These are phyloP conservation scores for Skeletonema grethae DNA, from an alignment of 108 stramenopile species.

Conservation along the genomic window DNA sequence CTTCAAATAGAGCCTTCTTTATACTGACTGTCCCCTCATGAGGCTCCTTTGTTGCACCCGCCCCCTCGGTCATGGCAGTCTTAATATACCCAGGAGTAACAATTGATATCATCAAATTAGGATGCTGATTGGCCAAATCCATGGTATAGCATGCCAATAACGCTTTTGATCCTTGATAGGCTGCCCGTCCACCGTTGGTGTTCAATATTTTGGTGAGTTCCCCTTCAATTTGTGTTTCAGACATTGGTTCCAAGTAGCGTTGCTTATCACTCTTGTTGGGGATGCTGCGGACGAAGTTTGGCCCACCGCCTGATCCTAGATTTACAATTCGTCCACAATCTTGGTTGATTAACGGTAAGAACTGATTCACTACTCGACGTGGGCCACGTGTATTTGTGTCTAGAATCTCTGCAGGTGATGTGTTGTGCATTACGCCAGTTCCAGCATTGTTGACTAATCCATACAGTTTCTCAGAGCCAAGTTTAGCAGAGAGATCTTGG, in stretches of 20 bases:
- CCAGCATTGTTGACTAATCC: slow-evolving; percentile 81
- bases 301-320: slow-evolving; percentile 63
- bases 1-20: slow-evolving; percentile 43
- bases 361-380: slow-evolving; percentile 56
- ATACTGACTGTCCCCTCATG: slow-evolving; percentile 54
- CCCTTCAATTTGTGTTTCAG: slow-evolving; percentile 42
- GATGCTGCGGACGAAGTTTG: slow-evolving; percentile 18
- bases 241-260: slow-evolving; percentile 33
- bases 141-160: slow-evolving; percentile 64
- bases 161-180: slow-evolving; percentile 60
- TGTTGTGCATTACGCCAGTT: slow-evolving; percentile 41
- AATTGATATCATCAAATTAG: slow-evolving; percentile 49
- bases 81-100: slow-evolving; percentile 72
- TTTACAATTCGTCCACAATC: slow-evolving; percentile 64
- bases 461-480: slow-evolving; percentile 42
- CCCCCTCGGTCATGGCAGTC: slow-evolving; percentile 56
- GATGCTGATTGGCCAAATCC: slow-evolving; percentile 49
- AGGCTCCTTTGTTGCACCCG: slow-evolving; percentile 56
- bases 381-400: slow-evolving; percentile 67
- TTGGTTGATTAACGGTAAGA: slow-evolving; percentile 47
- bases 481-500: slow-evolving; percentile 23
- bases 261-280: slow-evolving; percentile 12
- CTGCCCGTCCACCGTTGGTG: slow-evolving; percentile 15
- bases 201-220: slow-evolving; percentile 24
- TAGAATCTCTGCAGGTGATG: slow-evolving; percentile 40